Conservation (phyloP, 345 rosid species). For the Populus simonii region DNA sequence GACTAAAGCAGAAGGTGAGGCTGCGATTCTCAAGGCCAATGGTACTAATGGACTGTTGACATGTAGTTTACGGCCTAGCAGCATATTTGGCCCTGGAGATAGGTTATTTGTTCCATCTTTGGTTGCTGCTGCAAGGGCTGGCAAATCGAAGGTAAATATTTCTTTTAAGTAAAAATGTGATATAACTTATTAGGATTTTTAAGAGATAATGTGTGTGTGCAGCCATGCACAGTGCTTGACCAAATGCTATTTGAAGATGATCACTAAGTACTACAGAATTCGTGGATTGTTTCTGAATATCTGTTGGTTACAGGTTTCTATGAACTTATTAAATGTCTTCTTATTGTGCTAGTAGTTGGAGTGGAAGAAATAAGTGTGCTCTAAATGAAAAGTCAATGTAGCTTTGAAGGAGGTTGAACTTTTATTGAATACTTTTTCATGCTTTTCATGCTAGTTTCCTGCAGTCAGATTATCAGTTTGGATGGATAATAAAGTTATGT, state of each 20-base stretch:
- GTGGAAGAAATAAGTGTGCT: too few species aligned
- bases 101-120: constrained; percentile 77
- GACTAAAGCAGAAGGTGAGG: constrained; percentile 90
- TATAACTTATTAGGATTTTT: neutral
- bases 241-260: too few species aligned
- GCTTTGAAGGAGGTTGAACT: neutral
- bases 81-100: constrained; percentile 97
- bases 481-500: neutral
- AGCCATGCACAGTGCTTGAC: too few species aligned
- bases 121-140: constrained; percentile 77
- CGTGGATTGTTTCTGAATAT: too few species aligned
- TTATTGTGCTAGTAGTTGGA: too few species aligned
- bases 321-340: too few species aligned
- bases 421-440: neutral
- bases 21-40: constrained; percentile 61
- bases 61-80: constrained; percentile 88
- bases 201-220: too few species aligned
- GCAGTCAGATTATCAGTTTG: neutral
- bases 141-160: constrained; percentile 75
- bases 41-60: constrained; percentile 75
- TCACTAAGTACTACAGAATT: too few species aligned
- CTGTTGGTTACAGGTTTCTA: too few species aligned
- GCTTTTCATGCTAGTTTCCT: neutral
- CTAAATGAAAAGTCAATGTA: neutral
- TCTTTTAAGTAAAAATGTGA: neutral